Evolutionary conservation across 169 alveolate species (phyloP), one percentile per base, ranked within the genome.

Genomic region (Plasmodium adleri): DNA sequence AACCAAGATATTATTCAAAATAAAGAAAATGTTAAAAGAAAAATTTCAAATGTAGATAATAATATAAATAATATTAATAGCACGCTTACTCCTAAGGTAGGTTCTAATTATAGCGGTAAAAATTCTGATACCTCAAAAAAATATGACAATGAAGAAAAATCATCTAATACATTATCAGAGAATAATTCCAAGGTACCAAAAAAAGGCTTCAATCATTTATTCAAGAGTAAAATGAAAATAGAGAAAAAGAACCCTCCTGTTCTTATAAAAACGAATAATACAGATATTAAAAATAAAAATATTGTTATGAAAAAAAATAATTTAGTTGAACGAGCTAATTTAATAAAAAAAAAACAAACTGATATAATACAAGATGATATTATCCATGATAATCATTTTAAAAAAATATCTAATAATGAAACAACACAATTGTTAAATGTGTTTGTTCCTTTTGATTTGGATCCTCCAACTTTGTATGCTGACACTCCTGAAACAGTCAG

Each of bases 401-500:
- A 64, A 39, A 47, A 50, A 26, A 9, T 66, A 43, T 54, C 20
- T 0, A 15, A 58, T 26, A 5, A 8, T 8, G 13, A 50, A 22
- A 78, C 78, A 24, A 66, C 39, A 8, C 72, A 78, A 10, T 3
- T 66, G 12, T 0, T 49, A 9, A 59, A 50, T 43, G 47, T 13
- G 3, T 12, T 20, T 6, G 24, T 78, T 24, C 12, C 70, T 12
- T 78, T 78, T 73, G 54, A 78, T n/a, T 22, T 78, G 3, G 71
- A 63, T 22, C 80, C 89, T 7, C 89, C 89, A n/a, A 43, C 32
- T 20, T 39, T 78, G 2, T 45, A 64, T 20, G 24, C 32, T 43
- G 89, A 78, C 28, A 64, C 64, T 78, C n/a, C 89, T 20, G 64
- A 59, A 67, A 49, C 47, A 28, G 52, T 78, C 50, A 39, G 89